phyloP scores from a whole-genome alignment of 2,329 filamentous ascomycete species.

The Bipolaris cookei region DNA sequence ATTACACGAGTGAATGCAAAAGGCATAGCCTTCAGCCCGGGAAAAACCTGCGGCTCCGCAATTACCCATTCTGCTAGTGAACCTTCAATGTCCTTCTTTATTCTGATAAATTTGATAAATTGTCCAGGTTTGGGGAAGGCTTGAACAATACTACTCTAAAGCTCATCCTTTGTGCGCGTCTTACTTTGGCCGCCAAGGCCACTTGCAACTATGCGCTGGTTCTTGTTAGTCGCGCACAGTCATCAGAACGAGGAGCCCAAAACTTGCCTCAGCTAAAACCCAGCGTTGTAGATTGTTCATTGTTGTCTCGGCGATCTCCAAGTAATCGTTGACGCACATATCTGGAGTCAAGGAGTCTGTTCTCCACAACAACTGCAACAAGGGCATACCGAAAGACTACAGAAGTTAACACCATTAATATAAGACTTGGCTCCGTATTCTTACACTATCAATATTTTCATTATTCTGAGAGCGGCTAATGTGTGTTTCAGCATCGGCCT shows the following conservation, averaged over 20 bases:
- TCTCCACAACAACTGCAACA: slow-evolving; percentile 6
- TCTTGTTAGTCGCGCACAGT: background rate
- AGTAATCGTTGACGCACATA: background rate
- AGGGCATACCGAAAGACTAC: background rate
- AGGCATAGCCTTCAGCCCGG: slow-evolving; percentile 3
- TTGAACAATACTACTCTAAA: background rate
- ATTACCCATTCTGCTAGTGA: slow-evolving; percentile 20
- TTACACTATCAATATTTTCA: background rate
- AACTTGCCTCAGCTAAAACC: background rate
- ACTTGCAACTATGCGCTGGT: background rate
- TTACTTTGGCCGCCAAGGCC: background rate
- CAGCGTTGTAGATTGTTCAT: slow-evolving; percentile 3
- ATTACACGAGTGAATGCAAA: slow-evolving; percentile 25
- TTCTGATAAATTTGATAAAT: background rate
- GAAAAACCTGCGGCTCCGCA: slow-evolving; percentile 10
- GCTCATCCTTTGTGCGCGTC: background rate
- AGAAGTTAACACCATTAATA: background rate
- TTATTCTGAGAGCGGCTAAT: background rate
- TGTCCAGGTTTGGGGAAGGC: background rate
- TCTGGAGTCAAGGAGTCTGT: background rate
- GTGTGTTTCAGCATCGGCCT: background rate
- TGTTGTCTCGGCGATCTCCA: background rate
- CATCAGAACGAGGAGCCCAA: background rate
- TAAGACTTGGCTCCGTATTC: background rate
- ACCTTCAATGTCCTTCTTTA: slow-evolving; percentile 10